Evolutionary conservation across 148 eudicot species (phyloP).

Genomic region (Euryodendron excelsum): DNA sequence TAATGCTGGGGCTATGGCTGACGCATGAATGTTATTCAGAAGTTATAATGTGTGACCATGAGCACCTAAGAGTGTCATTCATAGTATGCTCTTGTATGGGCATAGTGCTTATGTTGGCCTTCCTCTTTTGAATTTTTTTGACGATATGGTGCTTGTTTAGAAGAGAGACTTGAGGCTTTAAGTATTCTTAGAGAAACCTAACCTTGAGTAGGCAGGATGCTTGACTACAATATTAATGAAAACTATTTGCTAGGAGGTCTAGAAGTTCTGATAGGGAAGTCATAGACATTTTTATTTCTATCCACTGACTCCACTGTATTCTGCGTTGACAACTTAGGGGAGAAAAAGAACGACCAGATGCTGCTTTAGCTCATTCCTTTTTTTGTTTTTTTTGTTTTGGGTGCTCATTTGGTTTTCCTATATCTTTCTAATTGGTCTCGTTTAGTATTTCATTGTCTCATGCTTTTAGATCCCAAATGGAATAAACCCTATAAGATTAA

Average conservation of each 20-base stretch:
- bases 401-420: no score
- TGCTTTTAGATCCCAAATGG: no score
- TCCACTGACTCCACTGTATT: no score
- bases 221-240: neutral
- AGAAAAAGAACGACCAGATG: neutral
- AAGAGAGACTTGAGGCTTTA: no score
- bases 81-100: no score
- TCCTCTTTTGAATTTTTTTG: no score
- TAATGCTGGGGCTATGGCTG: no score
- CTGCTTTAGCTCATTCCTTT: neutral
- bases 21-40: no score
- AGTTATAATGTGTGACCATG: no score
- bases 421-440: neutral
- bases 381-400: neutral
- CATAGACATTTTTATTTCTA: neutral
- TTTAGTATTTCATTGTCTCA: neutral
- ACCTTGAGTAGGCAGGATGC: neutral
- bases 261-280: neutral
- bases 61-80: no score
- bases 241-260: neutral
- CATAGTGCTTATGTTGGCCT: no score
- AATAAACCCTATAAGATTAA: neutral
- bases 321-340: neutral
- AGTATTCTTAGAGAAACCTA: neutral
- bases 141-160: no score